phyloP scores from a whole-genome alignment of 495 filamentous ascomycete species.

The Parmelia sp. region DNA sequence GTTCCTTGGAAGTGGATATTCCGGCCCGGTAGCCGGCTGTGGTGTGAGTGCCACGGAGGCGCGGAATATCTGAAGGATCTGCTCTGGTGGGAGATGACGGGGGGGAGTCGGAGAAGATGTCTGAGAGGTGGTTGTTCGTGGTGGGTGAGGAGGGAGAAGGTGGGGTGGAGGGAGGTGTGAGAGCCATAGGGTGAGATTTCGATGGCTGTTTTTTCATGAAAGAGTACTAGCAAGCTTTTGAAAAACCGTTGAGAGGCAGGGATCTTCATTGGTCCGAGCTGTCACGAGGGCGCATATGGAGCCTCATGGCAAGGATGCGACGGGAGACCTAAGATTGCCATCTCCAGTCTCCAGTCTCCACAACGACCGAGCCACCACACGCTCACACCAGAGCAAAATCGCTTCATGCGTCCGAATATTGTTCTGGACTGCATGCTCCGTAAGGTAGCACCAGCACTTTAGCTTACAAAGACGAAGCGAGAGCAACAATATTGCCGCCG shows the following conservation, averaged over 20 bases:
- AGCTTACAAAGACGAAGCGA: neutral
- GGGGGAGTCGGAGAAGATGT: conserved; percentile 27
- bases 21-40: conserved; percentile 91
- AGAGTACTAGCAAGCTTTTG: neutral
- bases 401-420: neutral
- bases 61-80: conserved; percentile 63
- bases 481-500: neutral
- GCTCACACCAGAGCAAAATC: no score
- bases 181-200: neutral
- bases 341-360: no score
- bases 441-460: no score
- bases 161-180: conserved; percentile 18
- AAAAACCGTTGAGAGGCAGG: neutral
- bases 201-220: neutral
- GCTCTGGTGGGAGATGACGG: conserved; percentile 14
- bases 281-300: neutral
- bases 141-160: conserved; percentile 10
- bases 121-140: conserved; percentile 15
- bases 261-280: neutral
- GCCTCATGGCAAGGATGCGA: neutral
- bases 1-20: conserved; percentile 61
- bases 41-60: conserved; percentile 64
- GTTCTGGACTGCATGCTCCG: neutral
- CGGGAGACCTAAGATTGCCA: neutral
- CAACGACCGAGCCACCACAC: neutral